Evolutionary conservation across 257 asterid genomes (phyloP), one percentile per base, ranked within the genome.

Genomic region (Primulina tabacum): DNA sequence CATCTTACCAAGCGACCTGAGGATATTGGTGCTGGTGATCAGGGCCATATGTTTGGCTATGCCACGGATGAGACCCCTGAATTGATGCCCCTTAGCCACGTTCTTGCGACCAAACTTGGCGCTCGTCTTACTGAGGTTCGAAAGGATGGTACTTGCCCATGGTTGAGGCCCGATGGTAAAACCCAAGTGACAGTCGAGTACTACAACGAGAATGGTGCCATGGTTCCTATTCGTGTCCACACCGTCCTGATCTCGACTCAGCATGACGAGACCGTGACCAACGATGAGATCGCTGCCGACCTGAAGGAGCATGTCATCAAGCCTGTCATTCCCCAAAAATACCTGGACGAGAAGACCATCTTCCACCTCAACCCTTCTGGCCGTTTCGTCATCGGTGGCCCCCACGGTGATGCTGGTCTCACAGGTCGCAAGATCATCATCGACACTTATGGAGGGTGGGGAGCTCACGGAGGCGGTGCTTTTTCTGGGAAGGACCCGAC

Each of bases 331-430:
- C 81, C 84, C 0, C 75, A 76, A 2, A 76, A 66, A 60, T 80
- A 80, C 67, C 78, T 80, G 6, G 84, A 80, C 14, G 84, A 80
- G 67, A 80, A 76, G 64, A 80, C 84, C 56, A 80, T 80, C 9
- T 80, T 80, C 71, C 84, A 80, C 70, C 81, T 80, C 58, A 80
- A 80, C 40, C 84, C 84, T n/a, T 80, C 84, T 0, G 84, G 84
- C 4, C 68, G 84, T 4, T 80, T 80, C 17, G 84, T 80, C 56
- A 80, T 80, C 24, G 81, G 84, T 29, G 84, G 79, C 56, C 85
- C 85, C 16, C 82, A 81, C 30, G 85, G 82, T 9, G 85, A 81
- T 75, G 85, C 82, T 32, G 85, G 85, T 30, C 82, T 77, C 20
- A 77, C 85, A 0, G 85, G 85, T 3, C 82, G 85, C 11, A 81